phyloP scores from a whole-genome alignment of 23 red algal genomes.

The Gracilariopsis chorda region DNA sequence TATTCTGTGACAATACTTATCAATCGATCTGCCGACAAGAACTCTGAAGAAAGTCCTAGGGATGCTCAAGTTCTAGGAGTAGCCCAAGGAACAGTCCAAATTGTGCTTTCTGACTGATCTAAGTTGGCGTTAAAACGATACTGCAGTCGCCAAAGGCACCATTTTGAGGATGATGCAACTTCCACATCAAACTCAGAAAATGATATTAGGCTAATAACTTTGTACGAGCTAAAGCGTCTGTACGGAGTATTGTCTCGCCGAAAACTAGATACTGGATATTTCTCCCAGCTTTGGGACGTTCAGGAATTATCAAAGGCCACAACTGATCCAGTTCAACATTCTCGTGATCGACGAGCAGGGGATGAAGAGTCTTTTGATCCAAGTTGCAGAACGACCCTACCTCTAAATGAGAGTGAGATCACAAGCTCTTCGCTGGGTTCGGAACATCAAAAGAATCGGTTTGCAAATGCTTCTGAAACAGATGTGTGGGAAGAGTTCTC shows the following conservation, averaged over 20 bases:
- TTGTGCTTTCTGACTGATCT: conserved; percentile 42
- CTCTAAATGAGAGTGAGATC: too few relatives aligned
- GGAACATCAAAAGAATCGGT: too few relatives aligned
- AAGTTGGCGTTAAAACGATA: conserved; percentile 36
- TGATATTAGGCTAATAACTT: not conserved
- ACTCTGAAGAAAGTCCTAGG: too few relatives aligned
- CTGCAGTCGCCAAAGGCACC: conserved; percentile 6
- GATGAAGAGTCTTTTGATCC: too few relatives aligned
- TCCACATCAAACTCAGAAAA: not conserved
- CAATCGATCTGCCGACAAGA: not conserved
- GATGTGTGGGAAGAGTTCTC: too few relatives aligned
- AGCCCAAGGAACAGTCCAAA: conserved; percentile 2
- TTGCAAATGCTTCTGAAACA: too few relatives aligned
- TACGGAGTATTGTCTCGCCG: not conserved
- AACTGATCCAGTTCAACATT: conserved; percentile 37
- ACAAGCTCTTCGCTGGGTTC: too few relatives aligned
- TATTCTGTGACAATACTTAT: conserved; percentile 23
- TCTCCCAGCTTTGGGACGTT: conserved; percentile 25
- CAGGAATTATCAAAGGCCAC: conserved; percentile 21
- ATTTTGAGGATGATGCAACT: conserved; percentile 1
- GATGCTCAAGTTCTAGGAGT: not conserved
- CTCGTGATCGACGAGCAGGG: not conserved
- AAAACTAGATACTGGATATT: not conserved
- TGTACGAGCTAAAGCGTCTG: conserved; percentile 57
- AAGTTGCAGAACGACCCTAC: too few relatives aligned